phyloP scores from a whole-genome alignment of 176 grass and related monocot species.

The Juncus effusus region DNA sequence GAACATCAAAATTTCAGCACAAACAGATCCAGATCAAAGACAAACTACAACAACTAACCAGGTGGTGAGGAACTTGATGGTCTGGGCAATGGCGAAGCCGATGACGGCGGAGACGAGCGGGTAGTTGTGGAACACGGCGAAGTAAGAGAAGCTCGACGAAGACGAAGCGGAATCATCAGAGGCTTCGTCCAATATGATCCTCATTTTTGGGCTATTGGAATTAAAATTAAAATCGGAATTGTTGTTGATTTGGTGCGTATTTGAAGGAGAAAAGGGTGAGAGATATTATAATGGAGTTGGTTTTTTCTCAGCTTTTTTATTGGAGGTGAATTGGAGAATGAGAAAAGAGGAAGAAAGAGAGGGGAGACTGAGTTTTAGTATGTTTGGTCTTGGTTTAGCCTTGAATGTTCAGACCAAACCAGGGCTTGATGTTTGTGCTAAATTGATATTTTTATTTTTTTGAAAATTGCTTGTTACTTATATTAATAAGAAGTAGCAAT shows the following conservation, averaged over 20 bases:
- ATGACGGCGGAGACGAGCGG: conserved; percentile 60
- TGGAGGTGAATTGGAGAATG: too few relatives aligned
- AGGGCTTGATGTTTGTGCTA: not conserved
- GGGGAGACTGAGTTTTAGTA: not conserved
- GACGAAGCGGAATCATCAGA: conserved; percentile 12
- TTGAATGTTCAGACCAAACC: not conserved
- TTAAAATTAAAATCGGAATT: conserved; percentile 15
- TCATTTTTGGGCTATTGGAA: conserved; percentile 12
- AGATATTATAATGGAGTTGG: too few relatives aligned
- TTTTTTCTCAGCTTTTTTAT: too few relatives aligned
- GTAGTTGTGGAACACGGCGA: conserved; percentile 55
- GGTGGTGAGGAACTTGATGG: conserved; percentile 81
- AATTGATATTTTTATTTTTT: not conserved
- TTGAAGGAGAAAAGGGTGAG: conserved; percentile 12
- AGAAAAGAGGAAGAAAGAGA: not conserved
- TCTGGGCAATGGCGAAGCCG: conserved; percentile 70
- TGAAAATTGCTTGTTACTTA: too few relatives aligned
- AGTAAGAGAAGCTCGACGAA: conserved; percentile 58
- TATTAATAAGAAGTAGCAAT: too few relatives aligned
- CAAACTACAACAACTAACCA: conserved; percentile 36
- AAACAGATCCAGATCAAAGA: not conserved
- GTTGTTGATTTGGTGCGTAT: conserved; percentile 24
- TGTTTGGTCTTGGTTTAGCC: conserved; percentile 10
- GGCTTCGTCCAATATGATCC: not conserved
- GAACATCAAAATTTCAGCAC: conserved; percentile 18